A percentile compares a stretch with the other conserved stretches of the same genome.
These are phyloP conservation scores for Thelonectria olida DNA, from an alignment of 2,329 filamentous ascomycete genomes.

Conservation along the genomic window DNA sequence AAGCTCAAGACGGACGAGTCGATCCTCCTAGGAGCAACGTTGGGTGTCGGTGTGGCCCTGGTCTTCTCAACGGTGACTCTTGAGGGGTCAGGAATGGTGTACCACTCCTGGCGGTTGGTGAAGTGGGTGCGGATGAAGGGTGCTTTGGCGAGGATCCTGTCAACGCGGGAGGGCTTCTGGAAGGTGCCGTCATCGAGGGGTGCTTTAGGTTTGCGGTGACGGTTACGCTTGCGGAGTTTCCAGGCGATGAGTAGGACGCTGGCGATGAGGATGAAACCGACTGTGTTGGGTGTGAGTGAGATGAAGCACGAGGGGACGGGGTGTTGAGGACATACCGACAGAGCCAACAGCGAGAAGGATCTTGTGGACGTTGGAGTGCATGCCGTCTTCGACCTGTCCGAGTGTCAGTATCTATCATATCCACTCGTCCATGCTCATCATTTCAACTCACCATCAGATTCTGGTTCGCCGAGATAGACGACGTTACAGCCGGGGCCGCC, in stretches of 20 bases:
- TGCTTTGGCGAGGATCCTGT: conserved; percentile 43
- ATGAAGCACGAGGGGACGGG: neutral
- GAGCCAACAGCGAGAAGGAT: conserved; percentile 35
- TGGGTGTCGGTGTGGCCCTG: conserved; percentile 7
- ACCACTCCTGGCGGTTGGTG: conserved; percentile 44
- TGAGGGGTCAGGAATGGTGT: conserved; percentile 44
- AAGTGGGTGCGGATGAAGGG: conserved; percentile 48
- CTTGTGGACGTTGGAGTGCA: conserved; percentile 37
- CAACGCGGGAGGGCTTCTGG: conserved; percentile 33
- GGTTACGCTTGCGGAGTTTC: conserved; percentile 28
- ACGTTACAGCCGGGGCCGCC: neutral
- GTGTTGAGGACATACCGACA: conserved; percentile 28
- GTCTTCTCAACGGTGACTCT: conserved; percentile 34
- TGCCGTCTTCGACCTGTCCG: conserved; percentile 22
- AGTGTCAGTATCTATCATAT: conserved; percentile 3
- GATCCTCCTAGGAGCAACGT: conserved; percentile 25
- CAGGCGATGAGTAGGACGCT: conserved; percentile 36
- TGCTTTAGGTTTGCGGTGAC: conserved; percentile 12
- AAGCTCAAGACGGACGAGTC: conserved; percentile 38
- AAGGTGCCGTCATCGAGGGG: conserved; percentile 32
- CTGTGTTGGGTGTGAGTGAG: conserved; percentile 24
- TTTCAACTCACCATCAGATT: conserved; percentile 29
- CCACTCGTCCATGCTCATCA: neutral
- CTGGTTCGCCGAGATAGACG: neutral
- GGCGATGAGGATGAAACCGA: conserved; percentile 32